Conservation (phyloP, 208 protist species). For the Crithidia expoeki region DNA sequence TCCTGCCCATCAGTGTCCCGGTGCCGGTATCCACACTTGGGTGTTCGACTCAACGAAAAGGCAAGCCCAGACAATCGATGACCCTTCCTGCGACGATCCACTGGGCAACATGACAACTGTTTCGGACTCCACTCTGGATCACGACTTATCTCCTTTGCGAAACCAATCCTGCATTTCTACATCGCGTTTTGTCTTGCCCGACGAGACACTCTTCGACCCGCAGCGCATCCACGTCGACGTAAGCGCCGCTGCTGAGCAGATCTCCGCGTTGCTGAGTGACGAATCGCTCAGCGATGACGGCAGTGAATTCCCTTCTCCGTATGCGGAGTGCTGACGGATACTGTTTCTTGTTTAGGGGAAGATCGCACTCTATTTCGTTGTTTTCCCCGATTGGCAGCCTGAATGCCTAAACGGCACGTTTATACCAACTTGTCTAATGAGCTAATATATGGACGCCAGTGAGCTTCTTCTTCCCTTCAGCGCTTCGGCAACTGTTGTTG, state of each 20-base stretch:
- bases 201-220: conserved; percentile 18
- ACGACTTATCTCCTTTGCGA: neutral
- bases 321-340: conserved; percentile 12
- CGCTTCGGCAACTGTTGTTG: too few species aligned
- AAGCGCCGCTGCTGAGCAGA: conserved; percentile 14
- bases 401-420: too few species aligned
- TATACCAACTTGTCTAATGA: too few species aligned
- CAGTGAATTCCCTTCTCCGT: conserved; percentile 14
- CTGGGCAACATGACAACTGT: conserved; percentile 6
- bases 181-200: neutral
- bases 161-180: neutral
- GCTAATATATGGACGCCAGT: too few species aligned
- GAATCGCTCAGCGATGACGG: conserved; percentile 9
- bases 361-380: too few species aligned
- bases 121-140: conserved; percentile 8
- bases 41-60: too few species aligned
- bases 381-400: too few species aligned
- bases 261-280: conserved; percentile 17
- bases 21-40: too few species aligned
- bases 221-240: conserved; percentile 13
- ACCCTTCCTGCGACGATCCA: neutral
- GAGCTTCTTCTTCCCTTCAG: too few species aligned
- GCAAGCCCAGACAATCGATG: neutral
- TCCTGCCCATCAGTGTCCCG: neutral
- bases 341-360: too few species aligned